A percentile compares a stretch with the other conserved stretches of the same genome.
These are phyloP conservation scores for Monosporascus sp. DNA, from an alignment of 2,329 filamentous ascomycete species.

Conservation along the genomic window DNA sequence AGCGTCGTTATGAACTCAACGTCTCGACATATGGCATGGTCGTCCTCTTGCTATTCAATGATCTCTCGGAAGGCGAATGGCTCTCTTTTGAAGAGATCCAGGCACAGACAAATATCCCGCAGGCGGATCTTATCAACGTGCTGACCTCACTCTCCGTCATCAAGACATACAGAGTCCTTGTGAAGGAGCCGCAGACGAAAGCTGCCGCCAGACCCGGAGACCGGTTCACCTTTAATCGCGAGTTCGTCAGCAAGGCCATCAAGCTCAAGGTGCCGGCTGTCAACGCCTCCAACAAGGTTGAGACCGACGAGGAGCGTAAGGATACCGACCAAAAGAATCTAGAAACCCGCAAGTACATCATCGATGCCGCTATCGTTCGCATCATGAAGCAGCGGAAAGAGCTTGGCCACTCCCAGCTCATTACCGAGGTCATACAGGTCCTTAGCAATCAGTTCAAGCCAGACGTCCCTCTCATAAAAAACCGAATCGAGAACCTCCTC, in stretches of 20 bases:
- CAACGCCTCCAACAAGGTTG: constrained; percentile 75
- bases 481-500: constrained; percentile 73
- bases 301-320: constrained; percentile 64
- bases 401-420: constrained; percentile 62
- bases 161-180: constrained; percentile 69
- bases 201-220: constrained; percentile 67
- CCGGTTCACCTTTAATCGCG: constrained; percentile 74
- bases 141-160: constrained; percentile 79
- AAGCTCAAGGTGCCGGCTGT: constrained; percentile 89
- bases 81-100: constrained; percentile 74
- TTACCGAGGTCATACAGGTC: constrained; percentile 68
- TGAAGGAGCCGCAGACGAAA: constrained; percentile 77
- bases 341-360: constrained; percentile 63
- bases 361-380: constrained; percentile 72
- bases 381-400: constrained; percentile 86
- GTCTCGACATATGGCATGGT: constrained; percentile 92
- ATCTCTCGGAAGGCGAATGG: constrained; percentile 50
- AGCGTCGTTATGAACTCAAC: constrained; percentile 81
- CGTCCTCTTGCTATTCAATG: constrained; percentile 84
- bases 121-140: constrained; percentile 67
- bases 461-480: constrained; percentile 73
- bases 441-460: constrained; percentile 67
- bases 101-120: constrained; percentile 72
- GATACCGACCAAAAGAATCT: constrained; percentile 73
- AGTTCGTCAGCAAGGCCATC: constrained; percentile 76